phyloP scores from a whole-genome alignment of 768 basidiomycete genomes.

The Leccinum variicolor region DNA sequence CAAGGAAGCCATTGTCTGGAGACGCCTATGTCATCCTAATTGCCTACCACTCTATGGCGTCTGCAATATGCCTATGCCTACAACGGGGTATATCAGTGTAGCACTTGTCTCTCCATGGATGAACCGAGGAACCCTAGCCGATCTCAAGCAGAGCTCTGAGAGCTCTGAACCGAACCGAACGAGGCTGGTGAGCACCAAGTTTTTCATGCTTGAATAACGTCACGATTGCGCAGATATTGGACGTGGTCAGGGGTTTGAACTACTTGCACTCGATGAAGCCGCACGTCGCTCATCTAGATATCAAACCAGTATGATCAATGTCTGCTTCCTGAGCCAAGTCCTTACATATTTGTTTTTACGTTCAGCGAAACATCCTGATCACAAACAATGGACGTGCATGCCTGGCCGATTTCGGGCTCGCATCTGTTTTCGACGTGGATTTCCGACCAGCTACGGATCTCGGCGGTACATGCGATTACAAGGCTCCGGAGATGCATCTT shows the following conservation, averaged over 20 bases:
- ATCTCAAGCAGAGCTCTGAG: slow-evolving; percentile 22
- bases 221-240: slow-evolving; percentile 33
- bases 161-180: slow-evolving; percentile 24
- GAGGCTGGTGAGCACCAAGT: slow-evolving; percentile 28
- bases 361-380: slow-evolving; percentile 47
- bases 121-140: slow-evolving; percentile 31
- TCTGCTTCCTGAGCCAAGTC: neutral
- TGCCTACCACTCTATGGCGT: slow-evolving; percentile 36
- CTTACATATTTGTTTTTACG: slow-evolving; percentile 7
- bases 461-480: slow-evolving; percentile 19
- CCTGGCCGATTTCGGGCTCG: slow-evolving; percentile 49
- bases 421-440: slow-evolving; percentile 15
- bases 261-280: slow-evolving; percentile 42
- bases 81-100: slow-evolving; percentile 11
- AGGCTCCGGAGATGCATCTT: slow-evolving; percentile 24
- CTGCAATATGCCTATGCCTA: slow-evolving; percentile 16
- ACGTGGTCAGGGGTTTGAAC: slow-evolving; percentile 40
- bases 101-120: slow-evolving; percentile 41
- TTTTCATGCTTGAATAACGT: neutral
- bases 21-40: slow-evolving; percentile 32
- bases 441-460: slow-evolving; percentile 9
- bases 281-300: slow-evolving; percentile 33
- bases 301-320: slow-evolving; percentile 27
- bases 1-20: slow-evolving; percentile 35
- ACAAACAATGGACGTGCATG: slow-evolving; percentile 40